phyloP scores from a whole-genome alignment of 495 filamentous ascomycete species.

The Ramalina intermedia region DNA sequence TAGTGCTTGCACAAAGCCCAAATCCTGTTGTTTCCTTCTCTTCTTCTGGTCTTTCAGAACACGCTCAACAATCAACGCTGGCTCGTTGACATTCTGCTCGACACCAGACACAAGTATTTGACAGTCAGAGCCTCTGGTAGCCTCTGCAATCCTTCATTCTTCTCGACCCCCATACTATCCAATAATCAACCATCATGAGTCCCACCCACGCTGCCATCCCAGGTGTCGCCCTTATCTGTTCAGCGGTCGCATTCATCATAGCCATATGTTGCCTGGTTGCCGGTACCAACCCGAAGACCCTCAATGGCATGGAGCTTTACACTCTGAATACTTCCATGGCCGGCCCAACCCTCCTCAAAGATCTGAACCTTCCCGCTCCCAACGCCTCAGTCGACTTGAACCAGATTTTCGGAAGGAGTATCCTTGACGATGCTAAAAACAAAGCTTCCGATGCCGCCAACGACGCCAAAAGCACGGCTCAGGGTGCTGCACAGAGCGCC shows the following conservation, averaged over 20 bases:
- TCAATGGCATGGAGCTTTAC: conserved; percentile 10
- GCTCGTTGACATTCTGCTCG: too few species aligned
- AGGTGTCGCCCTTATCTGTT: conserved; percentile 1
- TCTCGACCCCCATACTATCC: background rate
- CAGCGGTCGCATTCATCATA: conserved; percentile 6
- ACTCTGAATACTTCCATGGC: conserved; percentile 7
- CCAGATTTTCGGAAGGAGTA: background rate
- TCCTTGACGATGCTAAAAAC: background rate
- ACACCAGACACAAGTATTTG: too few species aligned
- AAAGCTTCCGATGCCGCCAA: background rate
- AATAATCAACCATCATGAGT: conserved; percentile 5
- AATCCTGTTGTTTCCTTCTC: too few species aligned
- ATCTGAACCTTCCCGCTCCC: conserved; percentile 3
- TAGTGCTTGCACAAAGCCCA: too few species aligned
- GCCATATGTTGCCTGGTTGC: conserved; percentile 10
- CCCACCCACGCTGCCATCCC: conserved; percentile 2
- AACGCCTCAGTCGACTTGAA: conserved; percentile 6
- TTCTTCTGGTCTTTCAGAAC: too few species aligned
- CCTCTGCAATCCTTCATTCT: background rate
- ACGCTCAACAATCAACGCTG: too few species aligned
- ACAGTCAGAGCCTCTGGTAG: too few species aligned
- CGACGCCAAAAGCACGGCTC: background rate
- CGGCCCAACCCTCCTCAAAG: background rate
- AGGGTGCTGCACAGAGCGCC: conserved; percentile 1
- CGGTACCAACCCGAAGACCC: conserved; percentile 10